Percentiles rank a stretch among this genome's conserved stretches.
These are phyloP conservation scores for Backusella australiensis DNA, from an alignment of 192 early-diverging fungal genomes.

Conservation along the genomic window DNA sequence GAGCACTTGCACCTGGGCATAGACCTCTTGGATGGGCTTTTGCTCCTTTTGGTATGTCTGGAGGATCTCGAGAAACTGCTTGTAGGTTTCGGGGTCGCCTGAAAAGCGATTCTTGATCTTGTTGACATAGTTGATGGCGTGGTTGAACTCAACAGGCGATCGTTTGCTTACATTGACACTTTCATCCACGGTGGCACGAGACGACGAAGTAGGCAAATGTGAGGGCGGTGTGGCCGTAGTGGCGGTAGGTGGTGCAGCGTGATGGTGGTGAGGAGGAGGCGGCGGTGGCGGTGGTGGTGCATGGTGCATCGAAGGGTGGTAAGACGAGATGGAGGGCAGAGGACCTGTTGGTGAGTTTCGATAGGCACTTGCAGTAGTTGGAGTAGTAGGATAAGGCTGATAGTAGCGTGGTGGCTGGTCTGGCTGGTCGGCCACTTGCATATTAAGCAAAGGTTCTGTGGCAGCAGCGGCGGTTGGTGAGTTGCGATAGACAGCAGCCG, in stretches of 20 bases:
- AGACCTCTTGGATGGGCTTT: conserved; percentile 96
- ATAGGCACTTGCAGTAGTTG: background rate
- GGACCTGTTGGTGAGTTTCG: background rate
- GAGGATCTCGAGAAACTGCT: conserved; percentile 95
- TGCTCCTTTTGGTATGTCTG: conserved; percentile 97
- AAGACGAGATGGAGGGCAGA: background rate
- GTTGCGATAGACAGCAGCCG: background rate
- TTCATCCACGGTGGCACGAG: background rate
- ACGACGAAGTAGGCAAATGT: background rate
- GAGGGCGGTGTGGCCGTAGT: background rate
- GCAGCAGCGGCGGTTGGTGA: background rate
- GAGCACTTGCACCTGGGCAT: conserved; percentile 87
- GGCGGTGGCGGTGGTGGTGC: background rate
- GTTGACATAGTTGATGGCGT: conserved; percentile 99
- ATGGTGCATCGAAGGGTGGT: background rate
- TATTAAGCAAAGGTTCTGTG: background rate
- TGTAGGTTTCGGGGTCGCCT: conserved; percentile 92
- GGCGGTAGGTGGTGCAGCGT: background rate
- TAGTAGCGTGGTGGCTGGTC: background rate
- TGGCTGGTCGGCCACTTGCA: background rate
- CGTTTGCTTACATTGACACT: conserved; percentile 31
- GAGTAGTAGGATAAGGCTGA: background rate
- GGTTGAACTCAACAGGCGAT: conserved; percentile 92
- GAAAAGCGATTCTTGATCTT: conserved; percentile 98
- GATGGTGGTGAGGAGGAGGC: background rate